phyloP scores from a whole-genome alignment of 495 filamentous ascomycete species.

The Neurospora sp. region DNA sequence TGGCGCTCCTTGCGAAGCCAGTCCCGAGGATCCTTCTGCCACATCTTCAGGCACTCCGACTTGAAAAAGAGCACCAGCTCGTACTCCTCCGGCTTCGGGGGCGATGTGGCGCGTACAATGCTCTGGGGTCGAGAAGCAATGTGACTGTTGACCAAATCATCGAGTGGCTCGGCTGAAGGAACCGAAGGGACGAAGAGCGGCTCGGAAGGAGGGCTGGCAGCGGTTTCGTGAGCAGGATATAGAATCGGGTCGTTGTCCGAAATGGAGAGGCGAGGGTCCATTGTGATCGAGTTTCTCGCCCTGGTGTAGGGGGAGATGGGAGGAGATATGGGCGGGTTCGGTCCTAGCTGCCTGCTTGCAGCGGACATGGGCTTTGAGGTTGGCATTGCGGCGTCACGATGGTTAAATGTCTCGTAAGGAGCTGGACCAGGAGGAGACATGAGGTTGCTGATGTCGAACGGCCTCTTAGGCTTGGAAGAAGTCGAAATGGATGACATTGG shows the following conservation, averaged over 20 bases:
- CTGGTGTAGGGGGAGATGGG: slow-evolving; percentile 59
- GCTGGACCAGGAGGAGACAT: slow-evolving; percentile 68
- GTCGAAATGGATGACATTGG: background rate
- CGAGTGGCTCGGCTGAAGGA: slow-evolving; percentile 30
- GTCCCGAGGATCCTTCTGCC: slow-evolving; percentile 44
- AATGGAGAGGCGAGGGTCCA: slow-evolving; percentile 32
- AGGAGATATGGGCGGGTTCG: slow-evolving; percentile 54
- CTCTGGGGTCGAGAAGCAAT: slow-evolving; percentile 51
- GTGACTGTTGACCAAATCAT: slow-evolving; percentile 49
- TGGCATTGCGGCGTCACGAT: slow-evolving; percentile 18
- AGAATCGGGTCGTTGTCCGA: slow-evolving; percentile 49
- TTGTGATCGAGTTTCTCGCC: slow-evolving; percentile 21
- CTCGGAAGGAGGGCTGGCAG: slow-evolving; percentile 38
- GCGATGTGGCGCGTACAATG: slow-evolving; percentile 46
- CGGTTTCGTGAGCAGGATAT: slow-evolving; percentile 40
- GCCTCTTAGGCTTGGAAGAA: slow-evolving; percentile 18
- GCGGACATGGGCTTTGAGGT: slow-evolving; percentile 22
- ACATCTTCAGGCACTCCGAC: slow-evolving; percentile 51
- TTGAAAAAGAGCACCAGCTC: slow-evolving; percentile 56
- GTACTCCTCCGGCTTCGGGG: slow-evolving; percentile 63
- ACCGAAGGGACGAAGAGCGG: slow-evolving; percentile 44
- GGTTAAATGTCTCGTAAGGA: slow-evolving; percentile 51
- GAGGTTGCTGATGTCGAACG: slow-evolving; percentile 44
- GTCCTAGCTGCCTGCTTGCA: slow-evolving; percentile 26
- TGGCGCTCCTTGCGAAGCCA: slow-evolving; percentile 58